These are phyloP conservation scores for Acidomyces sp. DNA, from an alignment of 495 filamentous ascomycete species.

Conservation along the genomic window DNA sequence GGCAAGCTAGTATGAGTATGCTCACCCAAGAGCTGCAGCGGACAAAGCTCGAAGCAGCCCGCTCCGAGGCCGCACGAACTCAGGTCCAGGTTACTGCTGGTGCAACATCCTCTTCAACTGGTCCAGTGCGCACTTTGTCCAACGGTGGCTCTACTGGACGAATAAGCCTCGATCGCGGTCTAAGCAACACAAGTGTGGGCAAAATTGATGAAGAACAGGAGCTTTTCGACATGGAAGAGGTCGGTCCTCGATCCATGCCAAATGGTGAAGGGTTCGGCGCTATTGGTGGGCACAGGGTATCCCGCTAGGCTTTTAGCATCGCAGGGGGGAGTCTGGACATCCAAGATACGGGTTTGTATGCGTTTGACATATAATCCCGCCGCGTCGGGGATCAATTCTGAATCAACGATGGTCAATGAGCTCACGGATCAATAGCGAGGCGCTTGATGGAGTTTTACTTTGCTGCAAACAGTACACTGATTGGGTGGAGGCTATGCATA, in stretches of 20 bases:
- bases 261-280: constrained; percentile 13
- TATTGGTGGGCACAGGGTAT: constrained; percentile 9
- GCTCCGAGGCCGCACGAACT: no score
- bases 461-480: no score
- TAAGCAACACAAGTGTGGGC: constrained; percentile 24
- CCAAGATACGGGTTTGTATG: background rate
- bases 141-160: constrained; percentile 12
- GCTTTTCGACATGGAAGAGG: constrained; percentile 31
- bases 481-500: no score
- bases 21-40: constrained; percentile 36
- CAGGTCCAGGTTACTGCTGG: constrained; percentile 1
- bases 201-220: constrained; percentile 29
- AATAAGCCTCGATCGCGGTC: constrained; percentile 24
- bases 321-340: constrained; percentile 3
- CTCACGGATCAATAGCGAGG: no score
- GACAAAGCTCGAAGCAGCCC: constrained; percentile 25
- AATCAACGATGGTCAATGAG: no score
- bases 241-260: constrained; percentile 7
- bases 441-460: no score
- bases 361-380: background rate
- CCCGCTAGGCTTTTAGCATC: no score
- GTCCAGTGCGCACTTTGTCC: constrained; percentile 5
- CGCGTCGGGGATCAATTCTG: no score
- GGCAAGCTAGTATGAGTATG: constrained; percentile 37
- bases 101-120: constrained; percentile 6